Percentiles rank a stretch among this genome's conserved stretches.
phyloP scores from a whole-genome alignment of 2,329 filamentous ascomycete genomes.

The Penicillium sp. region DNA sequence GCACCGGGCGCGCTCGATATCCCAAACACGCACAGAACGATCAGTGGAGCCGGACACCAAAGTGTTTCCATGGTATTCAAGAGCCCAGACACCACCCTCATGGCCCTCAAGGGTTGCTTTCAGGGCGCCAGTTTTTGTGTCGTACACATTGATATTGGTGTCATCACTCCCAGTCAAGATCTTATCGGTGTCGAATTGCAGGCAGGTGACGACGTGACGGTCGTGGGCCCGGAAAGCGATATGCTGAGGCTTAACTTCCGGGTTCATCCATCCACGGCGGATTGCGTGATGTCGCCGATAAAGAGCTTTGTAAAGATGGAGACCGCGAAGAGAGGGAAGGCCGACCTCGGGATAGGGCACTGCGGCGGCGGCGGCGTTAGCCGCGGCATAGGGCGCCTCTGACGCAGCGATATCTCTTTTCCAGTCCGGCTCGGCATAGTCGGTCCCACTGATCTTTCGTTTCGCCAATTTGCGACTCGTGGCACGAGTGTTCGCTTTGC shows the following conservation, averaged over 20 bases:
- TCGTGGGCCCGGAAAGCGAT: constrained; percentile 96
- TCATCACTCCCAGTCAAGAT: constrained; percentile 97
- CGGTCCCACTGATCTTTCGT: constrained; percentile 50
- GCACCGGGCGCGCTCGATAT: constrained; percentile 88
- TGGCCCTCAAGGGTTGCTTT: constrained; percentile 84
- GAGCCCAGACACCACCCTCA: constrained; percentile 94
- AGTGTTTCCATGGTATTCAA: constrained; percentile 94
- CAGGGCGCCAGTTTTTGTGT: constrained; percentile 87
- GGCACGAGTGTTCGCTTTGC: constrained; percentile 48
- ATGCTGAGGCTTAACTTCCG: constrained; percentile 78
- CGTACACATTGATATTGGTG: constrained; percentile 95
- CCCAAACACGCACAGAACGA: constrained; percentile 97
- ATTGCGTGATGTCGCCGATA: constrained; percentile 93
- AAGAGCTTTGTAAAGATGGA: constrained; percentile 94
- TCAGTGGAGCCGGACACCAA: constrained; percentile 96
- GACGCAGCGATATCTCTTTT: constrained; percentile 52
- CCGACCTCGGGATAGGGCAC: constrained; percentile 80
- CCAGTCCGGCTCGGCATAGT: constrained; percentile 45
- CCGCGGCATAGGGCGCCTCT: constrained; percentile 79
- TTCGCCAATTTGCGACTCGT: constrained; percentile 56
- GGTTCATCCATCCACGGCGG: constrained; percentile 83
- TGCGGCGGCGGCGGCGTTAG: constrained; percentile 76
- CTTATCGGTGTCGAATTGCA: constrained; percentile 97
- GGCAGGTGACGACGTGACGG: constrained; percentile 91
- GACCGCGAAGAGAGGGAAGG: constrained; percentile 70